Evolutionary conservation across 106 monocot species (phyloP).

Genomic region (Phalaenopsis equestris): DNA sequence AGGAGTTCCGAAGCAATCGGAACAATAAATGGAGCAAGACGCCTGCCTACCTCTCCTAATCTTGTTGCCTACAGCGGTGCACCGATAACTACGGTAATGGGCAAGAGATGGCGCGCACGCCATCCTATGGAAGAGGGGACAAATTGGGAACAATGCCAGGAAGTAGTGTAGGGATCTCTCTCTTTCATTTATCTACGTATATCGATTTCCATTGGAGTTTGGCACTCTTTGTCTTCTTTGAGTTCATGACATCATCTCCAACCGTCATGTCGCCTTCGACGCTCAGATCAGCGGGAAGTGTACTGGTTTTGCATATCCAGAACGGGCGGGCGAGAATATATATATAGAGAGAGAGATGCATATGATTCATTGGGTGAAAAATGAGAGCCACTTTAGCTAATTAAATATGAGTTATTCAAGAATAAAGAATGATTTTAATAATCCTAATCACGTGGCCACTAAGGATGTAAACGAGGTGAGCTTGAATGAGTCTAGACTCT

Average conservation of each 20-base stretch:
- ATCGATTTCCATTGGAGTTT: neutral
- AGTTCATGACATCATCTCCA: neutral
- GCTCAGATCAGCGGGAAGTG: neutral
- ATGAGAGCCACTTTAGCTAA: no score
- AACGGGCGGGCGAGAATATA: no score
- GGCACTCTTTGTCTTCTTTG: neutral
- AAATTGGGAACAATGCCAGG: neutral
- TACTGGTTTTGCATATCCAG: neutral
- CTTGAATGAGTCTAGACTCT: no score
- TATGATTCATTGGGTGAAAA: no score
- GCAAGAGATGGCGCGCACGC: conserved; percentile 5
- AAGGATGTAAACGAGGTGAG: no score
- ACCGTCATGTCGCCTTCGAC: neutral
- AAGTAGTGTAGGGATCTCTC: neutral
- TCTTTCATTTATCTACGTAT: neutral
- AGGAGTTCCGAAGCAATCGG: neutral
- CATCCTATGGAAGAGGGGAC: neutral
- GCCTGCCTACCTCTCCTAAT: neutral
- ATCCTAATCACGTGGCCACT: no score
- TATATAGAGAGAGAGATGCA: no score
- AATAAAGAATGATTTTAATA: no score
- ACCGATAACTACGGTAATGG: neutral
- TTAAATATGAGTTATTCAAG: no score
- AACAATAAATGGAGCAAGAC: neutral
- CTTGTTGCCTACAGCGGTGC: neutral